Conservation (phyloP, 768 basidiomycete genomes). For the Boletus insuetus region DNA sequence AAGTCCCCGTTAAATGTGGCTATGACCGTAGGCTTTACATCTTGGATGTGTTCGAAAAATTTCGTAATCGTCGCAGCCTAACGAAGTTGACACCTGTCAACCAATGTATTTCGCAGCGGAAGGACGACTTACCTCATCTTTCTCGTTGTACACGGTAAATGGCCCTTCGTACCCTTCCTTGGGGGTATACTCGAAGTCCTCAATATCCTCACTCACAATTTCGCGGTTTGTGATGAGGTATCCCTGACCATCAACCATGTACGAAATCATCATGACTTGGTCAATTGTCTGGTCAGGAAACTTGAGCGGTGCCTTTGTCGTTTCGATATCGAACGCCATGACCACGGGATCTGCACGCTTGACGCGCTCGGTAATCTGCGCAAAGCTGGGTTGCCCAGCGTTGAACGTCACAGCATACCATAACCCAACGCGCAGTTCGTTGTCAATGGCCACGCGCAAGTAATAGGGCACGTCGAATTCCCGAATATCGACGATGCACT, state of each 20-base stretch:
- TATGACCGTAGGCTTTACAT: conserved; percentile 93
- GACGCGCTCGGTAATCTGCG: conserved; percentile 74
- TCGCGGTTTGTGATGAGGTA: conserved; percentile 97
- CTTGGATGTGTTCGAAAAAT: conserved; percentile 93
- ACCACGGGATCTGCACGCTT: conserved; percentile 99
- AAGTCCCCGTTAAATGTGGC: conserved; percentile 99
- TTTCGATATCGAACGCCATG: conserved; percentile 99
- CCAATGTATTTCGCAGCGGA: background rate
- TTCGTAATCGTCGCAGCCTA: conserved; percentile 78
- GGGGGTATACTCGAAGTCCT: conserved; percentile 98
- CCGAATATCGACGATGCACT: conserved; percentile 89
- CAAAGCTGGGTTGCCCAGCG: conserved; percentile 74
- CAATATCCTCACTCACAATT: conserved; percentile 95
- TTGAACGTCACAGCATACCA: conserved; percentile 92
- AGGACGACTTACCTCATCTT: conserved; percentile 66
- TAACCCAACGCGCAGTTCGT: conserved; percentile 94
- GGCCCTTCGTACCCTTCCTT: conserved; percentile 98
- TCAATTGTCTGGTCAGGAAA: conserved; percentile 95
- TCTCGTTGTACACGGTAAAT: conserved; percentile 92
- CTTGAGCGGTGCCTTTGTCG: conserved; percentile 98
- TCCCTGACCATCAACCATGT: conserved; percentile 98
- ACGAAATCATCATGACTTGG: conserved; percentile 99
- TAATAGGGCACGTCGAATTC: conserved; percentile 99
- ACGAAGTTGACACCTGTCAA: background rate
- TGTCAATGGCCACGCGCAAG: conserved; percentile 98